phyloP scores from a whole-genome alignment of 2,329 filamentous ascomycete species.

The Alternaria incomplexa region DNA sequence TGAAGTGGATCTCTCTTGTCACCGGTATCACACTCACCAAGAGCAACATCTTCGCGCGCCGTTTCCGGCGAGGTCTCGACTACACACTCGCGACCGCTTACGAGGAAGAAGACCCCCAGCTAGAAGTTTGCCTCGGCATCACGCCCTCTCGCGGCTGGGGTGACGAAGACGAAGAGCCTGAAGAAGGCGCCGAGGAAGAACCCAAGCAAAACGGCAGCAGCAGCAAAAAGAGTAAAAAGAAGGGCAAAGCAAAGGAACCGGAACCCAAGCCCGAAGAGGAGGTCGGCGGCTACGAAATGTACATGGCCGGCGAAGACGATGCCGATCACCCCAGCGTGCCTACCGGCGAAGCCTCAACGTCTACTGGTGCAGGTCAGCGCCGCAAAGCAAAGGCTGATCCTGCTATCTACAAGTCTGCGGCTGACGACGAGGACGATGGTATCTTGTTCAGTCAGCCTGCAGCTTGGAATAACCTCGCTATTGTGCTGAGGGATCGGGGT shows the following conservation, averaged over 20 bases:
- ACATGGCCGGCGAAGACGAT: slow-evolving; percentile 80
- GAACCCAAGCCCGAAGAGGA: slow-evolving; percentile 54
- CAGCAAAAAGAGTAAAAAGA: slow-evolving; percentile 31
- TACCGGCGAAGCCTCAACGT: slow-evolving; percentile 39
- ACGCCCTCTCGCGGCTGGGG: slow-evolving; percentile 89
- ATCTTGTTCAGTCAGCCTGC: slow-evolving; percentile 73
- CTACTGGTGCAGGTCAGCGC: slow-evolving; percentile 57
- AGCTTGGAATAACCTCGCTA: slow-evolving; percentile 87
- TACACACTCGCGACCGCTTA: slow-evolving; percentile 93
- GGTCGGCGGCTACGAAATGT: slow-evolving; percentile 82
- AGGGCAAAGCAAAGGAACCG: slow-evolving; percentile 28
- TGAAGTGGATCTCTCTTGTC: slow-evolving; percentile 84
- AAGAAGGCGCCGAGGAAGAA: slow-evolving; percentile 55
- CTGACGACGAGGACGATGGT: slow-evolving; percentile 73
- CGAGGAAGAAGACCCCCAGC: slow-evolving; percentile 70
- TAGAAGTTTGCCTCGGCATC: slow-evolving; percentile 87
- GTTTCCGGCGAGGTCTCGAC: slow-evolving; percentile 85
- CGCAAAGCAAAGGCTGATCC: slow-evolving; percentile 66
- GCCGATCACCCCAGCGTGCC: slow-evolving; percentile 59
- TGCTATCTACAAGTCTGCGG: slow-evolving; percentile 73
- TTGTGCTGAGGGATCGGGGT: slow-evolving; percentile 86
- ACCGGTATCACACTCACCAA: slow-evolving; percentile 77
- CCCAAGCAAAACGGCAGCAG: slow-evolving; percentile 50
- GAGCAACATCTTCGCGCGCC: slow-evolving; percentile 79
- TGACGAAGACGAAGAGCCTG: slow-evolving; percentile 65